These are phyloP conservation scores for Lojkania enalia DNA, from an alignment of 2,329 filamentous ascomycete genomes.

Conservation along the genomic window DNA sequence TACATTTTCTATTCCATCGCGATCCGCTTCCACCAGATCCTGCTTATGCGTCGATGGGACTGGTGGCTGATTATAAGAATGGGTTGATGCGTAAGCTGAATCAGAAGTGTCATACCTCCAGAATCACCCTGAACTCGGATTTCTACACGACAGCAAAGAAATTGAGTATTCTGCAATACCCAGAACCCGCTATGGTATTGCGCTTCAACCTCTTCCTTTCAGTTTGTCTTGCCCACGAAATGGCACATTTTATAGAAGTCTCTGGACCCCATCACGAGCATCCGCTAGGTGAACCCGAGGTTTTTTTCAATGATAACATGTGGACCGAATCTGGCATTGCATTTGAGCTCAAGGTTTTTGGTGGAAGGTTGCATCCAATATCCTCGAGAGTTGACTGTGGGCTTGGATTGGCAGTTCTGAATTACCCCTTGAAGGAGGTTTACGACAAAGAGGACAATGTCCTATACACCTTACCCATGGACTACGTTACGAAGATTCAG, in stretches of 20 bases:
- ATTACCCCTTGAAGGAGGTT: slow-evolving; percentile 40
- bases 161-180: slow-evolving; percentile 40
- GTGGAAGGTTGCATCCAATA: slow-evolving; percentile 44
- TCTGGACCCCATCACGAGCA: slow-evolving; percentile 43
- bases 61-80: slow-evolving; percentile 44
- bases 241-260: slow-evolving; percentile 47
- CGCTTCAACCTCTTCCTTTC: slow-evolving; percentile 47
- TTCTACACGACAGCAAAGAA: slow-evolving; percentile 48
- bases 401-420: slow-evolving; percentile 41
- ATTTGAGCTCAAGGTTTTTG: slow-evolving; percentile 45
- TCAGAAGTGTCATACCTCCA: slow-evolving; percentile 41
- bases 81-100: slow-evolving; percentile 40
- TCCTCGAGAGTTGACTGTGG: slow-evolving; percentile 45
- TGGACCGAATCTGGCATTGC: slow-evolving; percentile 47
- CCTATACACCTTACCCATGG: slow-evolving; percentile 45
- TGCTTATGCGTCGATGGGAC: slow-evolving; percentile 43
- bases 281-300: slow-evolving; percentile 40
- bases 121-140: slow-evolving; percentile 46
- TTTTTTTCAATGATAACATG: slow-evolving; percentile 45
- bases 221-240: slow-evolving; percentile 43
- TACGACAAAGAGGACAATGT: slow-evolving; percentile 45
- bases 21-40: slow-evolving; percentile 41
- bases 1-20: slow-evolving; percentile 46
- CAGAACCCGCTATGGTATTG: slow-evolving; percentile 46
- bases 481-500: slow-evolving; percentile 43